Conservation (phyloP, 2,329 filamentous ascomycete genomes). For the Neofusicoccum sp. region DNA sequence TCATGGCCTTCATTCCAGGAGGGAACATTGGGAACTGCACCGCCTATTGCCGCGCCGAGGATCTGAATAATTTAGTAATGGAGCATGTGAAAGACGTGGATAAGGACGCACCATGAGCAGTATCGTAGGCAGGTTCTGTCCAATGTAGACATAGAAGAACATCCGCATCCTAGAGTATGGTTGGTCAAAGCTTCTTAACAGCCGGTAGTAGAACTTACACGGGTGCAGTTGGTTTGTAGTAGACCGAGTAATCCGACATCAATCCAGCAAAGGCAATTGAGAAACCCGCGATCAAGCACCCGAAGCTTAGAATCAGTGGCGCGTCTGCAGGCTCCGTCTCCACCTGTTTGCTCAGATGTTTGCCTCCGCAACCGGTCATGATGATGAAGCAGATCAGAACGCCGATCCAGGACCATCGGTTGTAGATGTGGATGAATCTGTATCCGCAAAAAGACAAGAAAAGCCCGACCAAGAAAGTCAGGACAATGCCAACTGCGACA, state of each 20-base stretch:
- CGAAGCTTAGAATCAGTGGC: conserved; percentile 54
- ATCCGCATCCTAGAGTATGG: conserved; percentile 36
- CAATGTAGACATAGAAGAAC: conserved; percentile 58
- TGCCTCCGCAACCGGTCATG: conserved; percentile 54
- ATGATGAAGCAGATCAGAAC: conserved; percentile 56
- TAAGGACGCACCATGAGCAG: conserved; percentile 53
- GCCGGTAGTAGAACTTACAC: conserved; percentile 38
- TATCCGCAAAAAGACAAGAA: conserved; percentile 63
- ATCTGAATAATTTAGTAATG: neutral
- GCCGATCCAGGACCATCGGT: conserved; percentile 58
- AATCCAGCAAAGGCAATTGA: conserved; percentile 62
- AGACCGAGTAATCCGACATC: conserved; percentile 61
- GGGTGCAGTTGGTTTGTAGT: conserved; percentile 57
- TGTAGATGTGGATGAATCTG: conserved; percentile 54
- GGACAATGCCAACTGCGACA: conserved; percentile 59
- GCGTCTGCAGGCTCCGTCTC: conserved; percentile 43
- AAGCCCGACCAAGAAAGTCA: conserved; percentile 58
- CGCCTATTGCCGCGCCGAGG: conserved; percentile 63
- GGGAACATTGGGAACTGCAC: conserved; percentile 55
- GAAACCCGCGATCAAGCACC: conserved; percentile 61
- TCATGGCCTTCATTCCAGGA: conserved; percentile 45
- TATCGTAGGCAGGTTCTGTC: conserved; percentile 55
- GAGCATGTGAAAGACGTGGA: neutral
- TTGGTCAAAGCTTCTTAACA: conserved; percentile 8
- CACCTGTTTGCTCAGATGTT: conserved; percentile 50